Conservation (phyloP, 495 filamentous ascomycete species). For the Lophiotrema nucula region DNA sequence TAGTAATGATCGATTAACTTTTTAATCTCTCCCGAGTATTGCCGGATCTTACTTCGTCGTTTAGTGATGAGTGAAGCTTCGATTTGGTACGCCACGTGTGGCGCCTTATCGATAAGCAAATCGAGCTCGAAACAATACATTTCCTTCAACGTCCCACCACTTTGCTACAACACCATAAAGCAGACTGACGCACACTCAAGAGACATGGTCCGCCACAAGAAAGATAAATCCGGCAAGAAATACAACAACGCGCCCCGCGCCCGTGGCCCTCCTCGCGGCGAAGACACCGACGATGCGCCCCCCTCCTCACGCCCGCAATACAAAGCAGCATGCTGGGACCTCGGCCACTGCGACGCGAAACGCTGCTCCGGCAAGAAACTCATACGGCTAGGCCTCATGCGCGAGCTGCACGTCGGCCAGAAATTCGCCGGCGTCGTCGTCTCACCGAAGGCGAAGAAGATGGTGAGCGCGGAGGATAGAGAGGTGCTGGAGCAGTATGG, state of each 20-base stretch:
- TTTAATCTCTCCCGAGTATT: too few relatives aligned
- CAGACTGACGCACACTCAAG: not conserved
- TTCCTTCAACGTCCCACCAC: not conserved
- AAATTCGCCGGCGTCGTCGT: slow-evolving; percentile 88
- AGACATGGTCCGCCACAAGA: slow-evolving; percentile 88
- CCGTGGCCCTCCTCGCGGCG: slow-evolving; percentile 39
- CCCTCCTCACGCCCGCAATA: slow-evolving; percentile 46
- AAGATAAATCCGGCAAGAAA: slow-evolving; percentile 67
- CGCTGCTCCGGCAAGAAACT: slow-evolving; percentile 93
- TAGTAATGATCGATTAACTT: too few relatives aligned
- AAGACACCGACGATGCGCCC: slow-evolving; percentile 34
- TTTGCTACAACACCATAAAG: not conserved
- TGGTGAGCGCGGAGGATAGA: slow-evolving; percentile 77
- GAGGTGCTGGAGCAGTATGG: slow-evolving; percentile 81
- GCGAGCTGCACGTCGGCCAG: slow-evolving; percentile 87
- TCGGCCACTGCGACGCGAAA: slow-evolving; percentile 96
- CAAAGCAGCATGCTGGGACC: slow-evolving; percentile 96
- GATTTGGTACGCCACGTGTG: too few relatives aligned
- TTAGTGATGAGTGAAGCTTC: too few relatives aligned
- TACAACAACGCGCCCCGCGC: slow-evolving; percentile 41
- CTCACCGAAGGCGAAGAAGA: slow-evolving; percentile 87
- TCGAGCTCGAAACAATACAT: not conserved
- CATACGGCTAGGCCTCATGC: slow-evolving; percentile 88
- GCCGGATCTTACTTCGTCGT: too few relatives aligned
- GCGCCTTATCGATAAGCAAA: slow-evolving; percentile 9